phyloP scores from a whole-genome alignment of 2,329 filamentous ascomycete species.

The Rhynchosporium graminicola region DNA sequence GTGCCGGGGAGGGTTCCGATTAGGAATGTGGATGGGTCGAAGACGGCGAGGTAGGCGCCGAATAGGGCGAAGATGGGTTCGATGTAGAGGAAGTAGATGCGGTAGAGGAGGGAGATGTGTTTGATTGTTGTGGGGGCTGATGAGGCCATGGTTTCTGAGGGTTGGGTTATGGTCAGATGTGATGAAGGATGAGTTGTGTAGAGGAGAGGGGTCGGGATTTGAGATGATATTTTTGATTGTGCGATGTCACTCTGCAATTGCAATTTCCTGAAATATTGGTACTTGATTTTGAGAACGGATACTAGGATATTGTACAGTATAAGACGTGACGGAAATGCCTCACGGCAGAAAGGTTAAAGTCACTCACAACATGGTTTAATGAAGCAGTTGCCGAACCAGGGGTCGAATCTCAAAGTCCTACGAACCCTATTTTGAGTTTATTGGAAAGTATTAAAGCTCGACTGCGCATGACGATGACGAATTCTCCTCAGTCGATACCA shows the following conservation, averaged over 20 bases:
- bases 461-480: too few relatives aligned
- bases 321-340: too few relatives aligned
- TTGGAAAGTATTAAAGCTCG: too few relatives aligned
- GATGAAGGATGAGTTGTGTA: too few relatives aligned
- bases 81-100: slow-evolving; percentile 35
- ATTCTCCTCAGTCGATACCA: too few relatives aligned
- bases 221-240: too few relatives aligned
- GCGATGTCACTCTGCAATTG: too few relatives aligned
- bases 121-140: neutral
- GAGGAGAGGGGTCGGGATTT: too few relatives aligned
- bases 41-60: slow-evolving; percentile 32
- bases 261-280: too few relatives aligned
- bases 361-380: neutral
- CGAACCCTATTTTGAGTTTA: neutral
- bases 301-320: too few relatives aligned
- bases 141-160: neutral
- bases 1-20: slow-evolving; percentile 31
- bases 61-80: slow-evolving; percentile 33
- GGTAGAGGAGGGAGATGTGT: slow-evolving; percentile 30
- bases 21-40: slow-evolving; percentile 27
- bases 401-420: neutral
- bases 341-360: too few relatives aligned
- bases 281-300: too few relatives aligned
- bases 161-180: neutral
- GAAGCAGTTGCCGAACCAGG: neutral